Evolutionary conservation across 2,329 filamentous ascomycete species (phyloP), one percentile per base, ranked within the genome.

Genomic region (Madurella fahalii): DNA sequence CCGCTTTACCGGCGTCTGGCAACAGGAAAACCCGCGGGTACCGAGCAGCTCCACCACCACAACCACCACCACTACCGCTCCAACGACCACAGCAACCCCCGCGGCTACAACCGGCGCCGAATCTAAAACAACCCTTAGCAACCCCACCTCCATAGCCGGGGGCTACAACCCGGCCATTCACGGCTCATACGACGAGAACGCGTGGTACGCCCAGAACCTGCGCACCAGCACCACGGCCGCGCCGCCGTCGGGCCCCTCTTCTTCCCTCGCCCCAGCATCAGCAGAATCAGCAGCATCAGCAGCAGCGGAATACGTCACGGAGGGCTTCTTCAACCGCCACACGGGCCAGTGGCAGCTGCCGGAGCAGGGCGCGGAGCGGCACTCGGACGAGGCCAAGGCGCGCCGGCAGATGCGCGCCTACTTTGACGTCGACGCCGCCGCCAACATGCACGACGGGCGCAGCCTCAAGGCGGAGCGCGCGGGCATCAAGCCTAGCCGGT

Each of bases 151-250:
- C 44, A 73, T 81, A 18, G 81, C 79, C 5, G 86, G 86, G 55
- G 91, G 93, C 58, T 99, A 99, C 74, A 96, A 97, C 68, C 94
- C 94, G 1, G 89, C 90, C 20, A 93, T 99, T 44, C 94, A 99
- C 69, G 94, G 94, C 63, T 88, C 92, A 74, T 99, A 96, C 75
- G 94, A 99, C 66, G 91, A 92, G 4, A 94, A 86, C 57, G 93
- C 94, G n/a, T 89, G 91, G 75, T 99, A 99, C 69, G 93, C 94
- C 11, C 81, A 89, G 67, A 74, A 77, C 30, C 54, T 60, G 5
- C 58, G 75, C 9, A 65, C 75, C 18, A 71, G 69, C 42, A 65
- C 70, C 43, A 69, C 75, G 17, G 13, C 57, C 18, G 13, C 50
- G 32, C 44, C 15, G 50, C 50, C 37, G 4, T 18, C 20, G n/a